Conservation (phyloP, 2,329 filamentous ascomycete species). For the Aspergillus proliferans region DNA sequence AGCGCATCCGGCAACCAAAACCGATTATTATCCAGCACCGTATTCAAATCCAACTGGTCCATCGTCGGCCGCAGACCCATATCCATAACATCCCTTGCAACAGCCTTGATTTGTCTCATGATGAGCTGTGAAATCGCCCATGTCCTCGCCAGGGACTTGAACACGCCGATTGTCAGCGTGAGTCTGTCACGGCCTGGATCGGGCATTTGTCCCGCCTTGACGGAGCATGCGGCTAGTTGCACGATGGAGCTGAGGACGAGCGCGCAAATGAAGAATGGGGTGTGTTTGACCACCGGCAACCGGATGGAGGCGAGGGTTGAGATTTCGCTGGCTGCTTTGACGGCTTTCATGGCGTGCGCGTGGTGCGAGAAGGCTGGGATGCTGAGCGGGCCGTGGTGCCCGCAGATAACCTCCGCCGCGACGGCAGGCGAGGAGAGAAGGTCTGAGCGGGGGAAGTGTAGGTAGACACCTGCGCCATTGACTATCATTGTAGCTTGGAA, state of each 20-base stretch:
- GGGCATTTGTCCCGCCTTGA: conserved; percentile 51
- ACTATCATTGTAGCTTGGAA: conserved; percentile 85
- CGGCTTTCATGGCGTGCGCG: conserved; percentile 69
- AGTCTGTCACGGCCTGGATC: conserved; percentile 61
- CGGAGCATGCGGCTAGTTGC: conserved; percentile 71
- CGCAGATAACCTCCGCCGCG: conserved; percentile 44
- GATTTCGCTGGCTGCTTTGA: conserved; percentile 71
- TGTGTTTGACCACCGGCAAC: conserved; percentile 62
- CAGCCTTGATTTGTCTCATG: conserved; percentile 65
- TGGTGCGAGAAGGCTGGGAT: conserved; percentile 37
- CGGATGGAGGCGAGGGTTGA: conserved; percentile 62
- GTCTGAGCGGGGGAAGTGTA: conserved; percentile 74
- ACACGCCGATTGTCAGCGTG: conserved; percentile 68
- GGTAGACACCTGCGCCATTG: conserved; percentile 58
- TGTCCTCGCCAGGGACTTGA: conserved; percentile 61
- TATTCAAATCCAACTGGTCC: conserved; percentile 30
- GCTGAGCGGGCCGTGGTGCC: conserved; percentile 32
- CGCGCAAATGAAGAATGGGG: conserved; percentile 77
- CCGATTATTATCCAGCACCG: conserved; percentile 28
- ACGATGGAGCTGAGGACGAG: conserved; percentile 73
- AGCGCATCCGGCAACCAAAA: conserved; percentile 29
- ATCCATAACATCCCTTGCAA: conserved; percentile 66
- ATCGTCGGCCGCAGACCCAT: conserved; percentile 32
- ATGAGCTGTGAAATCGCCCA: conserved; percentile 69
- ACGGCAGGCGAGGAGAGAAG: conserved; percentile 51